Evolutionary conservation across 495 filamentous ascomycete genomes (phyloP), one percentile per base, ranked within the genome.

Genomic region (Acidiella bohemica): DNA sequence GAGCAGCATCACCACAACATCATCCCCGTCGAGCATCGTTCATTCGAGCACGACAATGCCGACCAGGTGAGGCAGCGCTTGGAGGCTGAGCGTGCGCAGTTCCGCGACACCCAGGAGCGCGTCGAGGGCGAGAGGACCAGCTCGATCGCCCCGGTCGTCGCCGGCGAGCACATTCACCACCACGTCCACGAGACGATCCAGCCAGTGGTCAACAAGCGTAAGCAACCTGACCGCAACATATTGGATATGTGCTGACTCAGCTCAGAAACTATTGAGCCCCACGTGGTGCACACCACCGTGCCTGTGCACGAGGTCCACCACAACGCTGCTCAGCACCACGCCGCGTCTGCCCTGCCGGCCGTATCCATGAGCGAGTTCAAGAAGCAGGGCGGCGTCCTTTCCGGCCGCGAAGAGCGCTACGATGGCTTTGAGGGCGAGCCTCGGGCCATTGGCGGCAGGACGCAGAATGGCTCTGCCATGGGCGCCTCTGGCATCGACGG

Each of bases 231-330:
- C 10, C 31, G 10, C 18, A 39, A 4, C 19, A 11, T 13, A 24
- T 26, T 5, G 17, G 17, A 22, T 7, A 5, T n/a, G n/a, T 28
- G 5, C 4, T 41, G 11, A 29, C 43, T 17, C 37, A 24, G 20
- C 14, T 13, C 39, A 57, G 75, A 80, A 46, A 68, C 68, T 11
- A 67, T 80, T 36, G 73, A 79, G 47, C 75, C 75, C 5, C 62
- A 65, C 5, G 72, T 81, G 14, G 65, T 79, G 19, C 76, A 81
- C 56, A 78, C 72, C 32, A 77, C 74, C n/a, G 62, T 76, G 5
- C 76, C 72, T 0, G 64, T 80, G 45, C 77, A 80, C 42, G 77
- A 81, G 53, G 61, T 68, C 0, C 75, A 50, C 32, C 47, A 50
- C 41, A 70, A 76, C 27, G 63, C 69, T 13, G 62, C 74, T 5